Evolutionary conservation across 371 early-diverging fungal genomes (phyloP).

Genomic region (Mucor circinelloides): DNA sequence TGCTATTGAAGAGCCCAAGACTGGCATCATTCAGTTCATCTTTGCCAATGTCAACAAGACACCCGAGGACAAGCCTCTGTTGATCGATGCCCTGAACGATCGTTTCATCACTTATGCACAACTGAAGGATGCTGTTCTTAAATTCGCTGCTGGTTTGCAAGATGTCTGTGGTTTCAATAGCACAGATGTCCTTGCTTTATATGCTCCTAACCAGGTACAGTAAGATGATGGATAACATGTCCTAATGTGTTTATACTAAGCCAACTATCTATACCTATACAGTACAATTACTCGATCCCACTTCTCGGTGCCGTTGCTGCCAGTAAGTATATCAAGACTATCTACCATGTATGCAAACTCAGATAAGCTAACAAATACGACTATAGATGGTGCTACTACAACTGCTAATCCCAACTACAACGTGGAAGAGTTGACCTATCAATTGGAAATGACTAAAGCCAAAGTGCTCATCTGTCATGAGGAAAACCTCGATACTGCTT

Average conservation of each 20-base stretch:
- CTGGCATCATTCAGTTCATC: constrained; percentile 24
- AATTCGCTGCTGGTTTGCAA: constrained; percentile 76
- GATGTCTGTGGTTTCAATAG: constrained; percentile 55
- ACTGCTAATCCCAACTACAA: constrained; percentile 81
- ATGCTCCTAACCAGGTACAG: constrained; percentile 75
- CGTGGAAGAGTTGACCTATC: constrained; percentile 70
- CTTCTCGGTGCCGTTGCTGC: constrained; percentile 44
- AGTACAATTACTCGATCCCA: constrained; percentile 46
- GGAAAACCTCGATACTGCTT: constrained; percentile 50
- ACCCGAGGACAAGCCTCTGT: constrained; percentile 48
- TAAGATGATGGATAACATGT: background rate
- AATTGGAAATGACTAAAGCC: constrained; percentile 70
- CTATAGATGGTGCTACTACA: constrained; percentile 57
- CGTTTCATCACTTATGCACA: constrained; percentile 58
- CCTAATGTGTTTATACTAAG: too few species aligned
- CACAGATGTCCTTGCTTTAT: constrained; percentile 72
- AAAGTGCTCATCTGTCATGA: constrained; percentile 57
- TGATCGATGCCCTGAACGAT: constrained; percentile 56
- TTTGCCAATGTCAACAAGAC: constrained; percentile 28
- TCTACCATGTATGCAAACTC: background rate
- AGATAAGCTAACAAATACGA: background rate
- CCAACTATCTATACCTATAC: too few species aligned
- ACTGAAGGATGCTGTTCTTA: constrained; percentile 50
- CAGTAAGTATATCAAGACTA: constrained; percentile 15
- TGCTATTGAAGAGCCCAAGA: constrained; percentile 15